phyloP scores from a whole-genome alignment of 345 rosid genomes.

The Durio zibethinus region DNA sequence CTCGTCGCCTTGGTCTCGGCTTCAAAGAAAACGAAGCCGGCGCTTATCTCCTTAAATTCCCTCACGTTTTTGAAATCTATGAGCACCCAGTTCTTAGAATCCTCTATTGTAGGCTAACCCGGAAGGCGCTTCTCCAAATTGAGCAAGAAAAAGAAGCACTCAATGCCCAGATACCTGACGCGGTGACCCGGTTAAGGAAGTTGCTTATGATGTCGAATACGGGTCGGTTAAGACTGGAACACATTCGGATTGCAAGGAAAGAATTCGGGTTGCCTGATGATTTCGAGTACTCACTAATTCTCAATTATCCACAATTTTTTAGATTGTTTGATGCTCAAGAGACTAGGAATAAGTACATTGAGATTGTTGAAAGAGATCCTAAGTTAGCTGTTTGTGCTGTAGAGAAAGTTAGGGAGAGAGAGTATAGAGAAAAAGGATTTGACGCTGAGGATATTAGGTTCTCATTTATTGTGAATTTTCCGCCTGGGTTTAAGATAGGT shows the following conservation, averaged over 20 bases:
- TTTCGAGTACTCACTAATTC: constrained; percentile 75
- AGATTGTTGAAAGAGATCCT: constrained; percentile 16
- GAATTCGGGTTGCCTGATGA: constrained; percentile 94
- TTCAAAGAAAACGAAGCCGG: constrained; percentile 79
- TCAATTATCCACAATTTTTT: constrained; percentile 64
- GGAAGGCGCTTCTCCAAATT: constrained; percentile 63
- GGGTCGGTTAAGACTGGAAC: constrained; percentile 74
- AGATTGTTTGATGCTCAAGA: constrained; percentile 64
- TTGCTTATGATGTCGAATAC: constrained; percentile 78
- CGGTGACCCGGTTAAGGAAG: constrained; percentile 65
- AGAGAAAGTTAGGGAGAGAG: constrained; percentile 77
- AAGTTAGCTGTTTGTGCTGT: constrained; percentile 59
- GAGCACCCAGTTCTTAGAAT: constrained; percentile 93
- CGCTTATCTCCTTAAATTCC: constrained; percentile 75
- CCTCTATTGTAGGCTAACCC: constrained; percentile 68
- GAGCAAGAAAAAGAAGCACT: constrained; percentile 61
- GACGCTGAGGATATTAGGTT: constrained; percentile 86
- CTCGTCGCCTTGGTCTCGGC: constrained; percentile 69
- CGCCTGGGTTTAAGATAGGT: constrained; percentile 91
- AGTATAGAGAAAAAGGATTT: constrained; percentile 76
- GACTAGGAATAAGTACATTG: constrained; percentile 26
- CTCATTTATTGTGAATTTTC: constrained; percentile 75
- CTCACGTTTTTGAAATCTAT: constrained; percentile 73
- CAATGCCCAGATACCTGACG: constrained; percentile 55
- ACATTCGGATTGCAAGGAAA: constrained; percentile 65